phyloP scores from a whole-genome alignment of 768 basidiomycete species.

The Dioszegia hungarica region DNA sequence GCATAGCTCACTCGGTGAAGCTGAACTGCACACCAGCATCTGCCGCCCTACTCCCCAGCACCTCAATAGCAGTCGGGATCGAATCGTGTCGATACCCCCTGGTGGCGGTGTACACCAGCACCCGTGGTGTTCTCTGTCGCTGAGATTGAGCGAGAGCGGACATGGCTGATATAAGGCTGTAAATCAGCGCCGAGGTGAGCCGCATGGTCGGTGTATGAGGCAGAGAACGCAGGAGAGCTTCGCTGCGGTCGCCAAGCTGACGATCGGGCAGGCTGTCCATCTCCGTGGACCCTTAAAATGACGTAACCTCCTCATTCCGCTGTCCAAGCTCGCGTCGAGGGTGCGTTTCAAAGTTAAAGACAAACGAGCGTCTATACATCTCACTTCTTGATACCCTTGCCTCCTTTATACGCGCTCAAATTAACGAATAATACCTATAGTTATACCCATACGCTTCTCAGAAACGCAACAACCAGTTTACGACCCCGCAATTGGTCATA shows the following conservation, averaged over 20 bases:
- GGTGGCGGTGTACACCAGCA: slow-evolving; percentile 64
- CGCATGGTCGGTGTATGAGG: neutral
- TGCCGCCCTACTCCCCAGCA: slow-evolving; percentile 54
- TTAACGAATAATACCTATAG: no score
- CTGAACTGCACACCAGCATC: slow-evolving; percentile 58
- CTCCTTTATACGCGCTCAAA: no score
- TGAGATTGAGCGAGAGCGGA: neutral
- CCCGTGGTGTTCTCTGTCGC: slow-evolving; percentile 14
- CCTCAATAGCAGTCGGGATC: slow-evolving; percentile 65
- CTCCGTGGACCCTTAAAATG: no score
- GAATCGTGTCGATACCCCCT: slow-evolving; percentile 66
- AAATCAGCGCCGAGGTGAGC: neutral
- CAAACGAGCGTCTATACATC: no score
- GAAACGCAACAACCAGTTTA: no score
- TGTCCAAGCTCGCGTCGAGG: no score
- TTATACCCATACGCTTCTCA: no score
- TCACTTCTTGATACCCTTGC: no score
- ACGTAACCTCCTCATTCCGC: neutral
- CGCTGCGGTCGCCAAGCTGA: no score
- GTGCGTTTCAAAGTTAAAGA: neutral
- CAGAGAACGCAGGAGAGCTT: no score
- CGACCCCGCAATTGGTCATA: no score
- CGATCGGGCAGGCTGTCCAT: no score
- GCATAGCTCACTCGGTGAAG: slow-evolving; percentile 55
- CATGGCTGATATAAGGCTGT: neutral